Evolutionary conservation across 345 rosid genomes (phyloP), one percentile per base, ranked within the genome.

Genomic region (Populus pruinosa): DNA sequence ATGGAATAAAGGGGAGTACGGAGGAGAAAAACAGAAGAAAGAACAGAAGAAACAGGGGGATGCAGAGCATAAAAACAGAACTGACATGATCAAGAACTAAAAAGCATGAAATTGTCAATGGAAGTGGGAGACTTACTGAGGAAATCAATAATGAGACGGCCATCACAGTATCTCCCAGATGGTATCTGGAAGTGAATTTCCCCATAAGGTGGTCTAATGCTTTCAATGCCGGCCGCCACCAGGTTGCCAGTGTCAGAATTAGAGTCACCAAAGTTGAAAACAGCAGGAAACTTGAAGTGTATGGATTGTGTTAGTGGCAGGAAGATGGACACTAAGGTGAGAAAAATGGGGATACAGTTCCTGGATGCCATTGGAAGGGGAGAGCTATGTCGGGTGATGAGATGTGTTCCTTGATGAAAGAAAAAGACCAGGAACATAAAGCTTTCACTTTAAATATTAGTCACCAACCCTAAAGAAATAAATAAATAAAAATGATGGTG

Each of bases 261-360:
- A 0, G 99, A 96, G 63, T 95, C 98, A 9, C 97, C 99, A 71
- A 95, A 92, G 92, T 95, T 93, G 87, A 92, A 91, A 76, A 91
- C 82, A 70, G 91, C 79, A 2, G 96, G 97, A 74, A 83, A 87
- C 44, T 89, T 85, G 82, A 89, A 89, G 29, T 79, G 85, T 20
- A 86, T 67, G 49, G 94, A 88, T 70, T 49, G 70, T 69, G 86
- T 78, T 13, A 80, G 64, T 21, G 87, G 85, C 8, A 88, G 78
- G 79, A 79, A 82, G 76, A 85, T 50, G 71, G 73, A 83, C 65
- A 85, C 0, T 33, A 84, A 71, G 38, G 77, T 29, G 67, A 88
- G 62, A 72, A 84, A 59, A 27, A 64, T 78, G 77, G 86, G 83
- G 79, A 79, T n/a, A 70, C 23, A 65, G 71, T 47, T 73, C 56